These are phyloP conservation scores for Podospora bellae-mahoneyi DNA, from an alignment of 495 filamentous ascomycete genomes.

Conservation along the genomic window DNA sequence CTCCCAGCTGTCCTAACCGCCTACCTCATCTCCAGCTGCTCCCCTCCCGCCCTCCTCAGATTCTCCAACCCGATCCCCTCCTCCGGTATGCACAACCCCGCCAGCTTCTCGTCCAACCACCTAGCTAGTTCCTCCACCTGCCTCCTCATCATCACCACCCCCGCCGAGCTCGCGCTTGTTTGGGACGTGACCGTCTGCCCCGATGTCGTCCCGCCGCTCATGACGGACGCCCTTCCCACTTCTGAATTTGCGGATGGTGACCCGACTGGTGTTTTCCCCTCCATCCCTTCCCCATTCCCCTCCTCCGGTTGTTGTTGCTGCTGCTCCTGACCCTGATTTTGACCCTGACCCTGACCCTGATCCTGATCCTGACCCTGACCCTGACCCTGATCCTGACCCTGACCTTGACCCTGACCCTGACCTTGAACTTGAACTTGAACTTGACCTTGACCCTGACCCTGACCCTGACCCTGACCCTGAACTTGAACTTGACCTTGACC, in stretches of 20 bases:
- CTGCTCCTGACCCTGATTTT: background rate
- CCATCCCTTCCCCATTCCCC: background rate
- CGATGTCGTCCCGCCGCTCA: background rate
- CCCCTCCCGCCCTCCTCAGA: background rate
- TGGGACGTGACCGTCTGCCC: slow-evolving; percentile 5
- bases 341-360: background rate
- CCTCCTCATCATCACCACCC: slow-evolving; percentile 39
- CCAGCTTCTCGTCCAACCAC: slow-evolving; percentile 44
- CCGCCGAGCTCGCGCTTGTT: background rate
- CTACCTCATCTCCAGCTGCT: background rate
- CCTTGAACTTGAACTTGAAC: background rate
- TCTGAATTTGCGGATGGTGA: slow-evolving; percentile 29
- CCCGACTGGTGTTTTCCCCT: slow-evolving; percentile 5
- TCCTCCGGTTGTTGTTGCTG: background rate
- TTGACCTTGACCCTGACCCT: background rate
- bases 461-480: background rate
- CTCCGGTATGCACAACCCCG: slow-evolving; percentile 41
- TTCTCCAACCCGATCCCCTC: slow-evolving; percentile 35
- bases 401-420: background rate
- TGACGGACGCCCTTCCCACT: slow-evolving; percentile 17
- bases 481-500: too few relatives aligned
- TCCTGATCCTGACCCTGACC: background rate
- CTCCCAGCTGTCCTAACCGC: background rate
- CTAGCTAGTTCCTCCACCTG: slow-evolving; percentile 48
- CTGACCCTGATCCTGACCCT: background rate